Percentiles rank a stretch among this genome's conserved stretches.
phyloP scores from a whole-genome alignment of 2,329 filamentous ascomycete species.

The Epichloe aotearoae region DNA sequence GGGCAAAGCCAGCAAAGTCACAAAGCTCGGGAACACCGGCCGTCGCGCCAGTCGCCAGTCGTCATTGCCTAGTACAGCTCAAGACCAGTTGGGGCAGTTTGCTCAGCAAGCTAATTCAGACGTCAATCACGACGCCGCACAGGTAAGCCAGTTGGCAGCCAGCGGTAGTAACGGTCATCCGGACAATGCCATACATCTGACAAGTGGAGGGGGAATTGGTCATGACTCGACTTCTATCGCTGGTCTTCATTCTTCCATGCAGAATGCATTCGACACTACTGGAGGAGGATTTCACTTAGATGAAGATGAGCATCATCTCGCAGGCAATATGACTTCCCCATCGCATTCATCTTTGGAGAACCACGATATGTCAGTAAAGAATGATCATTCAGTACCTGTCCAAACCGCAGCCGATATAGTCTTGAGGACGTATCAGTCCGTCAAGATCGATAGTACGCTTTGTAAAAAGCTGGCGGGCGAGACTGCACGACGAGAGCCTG shows the following conservation, averaged over 20 bases:
- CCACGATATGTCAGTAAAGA: slow-evolving; percentile 1
- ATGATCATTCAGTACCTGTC: not conserved
- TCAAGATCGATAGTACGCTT: slow-evolving; percentile 39
- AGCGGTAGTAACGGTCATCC: not conserved
- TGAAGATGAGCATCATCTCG: not conserved
- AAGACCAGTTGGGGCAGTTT: slow-evolving; percentile 21
- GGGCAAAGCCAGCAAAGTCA: slow-evolving; percentile 30
- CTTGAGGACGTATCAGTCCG: slow-evolving; percentile 26
- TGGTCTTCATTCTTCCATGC: not conserved
- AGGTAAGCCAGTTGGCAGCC: not conserved
- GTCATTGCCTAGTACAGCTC: slow-evolving; percentile 12
- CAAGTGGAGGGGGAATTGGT: slow-evolving; percentile 6
- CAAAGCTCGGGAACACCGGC: slow-evolving; percentile 21
- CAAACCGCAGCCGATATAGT: slow-evolving; percentile 35
- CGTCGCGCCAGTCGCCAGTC: slow-evolving; percentile 13
- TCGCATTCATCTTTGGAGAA: not conserved
- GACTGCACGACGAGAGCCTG: slow-evolving; percentile 33
- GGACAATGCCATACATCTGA: slow-evolving; percentile 6
- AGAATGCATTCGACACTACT: not conserved
- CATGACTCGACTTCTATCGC: slow-evolving; percentile 4
- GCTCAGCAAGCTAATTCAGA: slow-evolving; percentile 5
- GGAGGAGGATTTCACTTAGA: not conserved
- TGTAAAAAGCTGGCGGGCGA: slow-evolving; percentile 40
- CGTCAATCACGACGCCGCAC: slow-evolving; percentile 1
- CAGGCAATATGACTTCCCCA: not conserved